These are phyloP conservation scores for Ramalina intermedia DNA, from an alignment of 495 filamentous ascomycete species.

Conservation along the genomic window DNA sequence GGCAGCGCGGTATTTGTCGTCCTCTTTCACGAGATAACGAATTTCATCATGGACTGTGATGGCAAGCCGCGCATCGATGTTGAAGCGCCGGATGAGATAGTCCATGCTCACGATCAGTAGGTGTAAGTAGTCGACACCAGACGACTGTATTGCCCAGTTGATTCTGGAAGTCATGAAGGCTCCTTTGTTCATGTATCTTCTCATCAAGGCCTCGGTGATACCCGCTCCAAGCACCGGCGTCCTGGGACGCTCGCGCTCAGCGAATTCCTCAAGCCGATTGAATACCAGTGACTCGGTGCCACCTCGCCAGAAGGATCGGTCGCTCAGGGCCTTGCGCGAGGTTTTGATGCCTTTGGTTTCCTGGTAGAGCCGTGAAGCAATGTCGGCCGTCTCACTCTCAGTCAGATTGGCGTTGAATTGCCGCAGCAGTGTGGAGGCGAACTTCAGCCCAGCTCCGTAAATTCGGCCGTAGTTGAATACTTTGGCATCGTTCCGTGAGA, in stretches of 20 bases:
- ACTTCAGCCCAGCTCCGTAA: constrained; percentile 89
- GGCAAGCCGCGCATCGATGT: constrained; percentile 66
- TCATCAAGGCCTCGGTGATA: constrained; percentile 89
- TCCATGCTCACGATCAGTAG: constrained; percentile 91
- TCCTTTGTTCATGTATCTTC: constrained; percentile 72
- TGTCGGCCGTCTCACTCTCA: constrained; percentile 59
- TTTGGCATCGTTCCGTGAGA: constrained; percentile 88
- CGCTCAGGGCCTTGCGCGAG: constrained; percentile 50
- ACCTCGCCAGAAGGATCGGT: constrained; percentile 81
- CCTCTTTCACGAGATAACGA: constrained; percentile 72
- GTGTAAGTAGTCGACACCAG: constrained; percentile 94
- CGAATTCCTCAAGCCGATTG: constrained; percentile 94
- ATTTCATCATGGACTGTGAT: constrained; percentile 98
- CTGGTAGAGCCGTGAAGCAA: constrained; percentile 67
- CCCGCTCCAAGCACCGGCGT: constrained; percentile 93
- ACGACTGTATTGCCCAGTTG: constrained; percentile 98
- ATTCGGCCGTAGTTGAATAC: constrained; percentile 98
- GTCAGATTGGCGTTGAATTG: constrained; percentile 82
- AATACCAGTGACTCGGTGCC: constrained; percentile 97
- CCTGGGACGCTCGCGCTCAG: constrained; percentile 78
- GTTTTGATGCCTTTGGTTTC: constrained; percentile 80
- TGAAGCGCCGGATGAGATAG: constrained; percentile 76
- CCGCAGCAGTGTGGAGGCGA: constrained; percentile 73
- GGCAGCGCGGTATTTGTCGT: constrained; percentile 75
- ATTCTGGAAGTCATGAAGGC: constrained; percentile 92